These are phyloP conservation scores for Pulveroboletus sp. DNA, from an alignment of 768 basidiomycete genomes.

Conservation along the genomic window DNA sequence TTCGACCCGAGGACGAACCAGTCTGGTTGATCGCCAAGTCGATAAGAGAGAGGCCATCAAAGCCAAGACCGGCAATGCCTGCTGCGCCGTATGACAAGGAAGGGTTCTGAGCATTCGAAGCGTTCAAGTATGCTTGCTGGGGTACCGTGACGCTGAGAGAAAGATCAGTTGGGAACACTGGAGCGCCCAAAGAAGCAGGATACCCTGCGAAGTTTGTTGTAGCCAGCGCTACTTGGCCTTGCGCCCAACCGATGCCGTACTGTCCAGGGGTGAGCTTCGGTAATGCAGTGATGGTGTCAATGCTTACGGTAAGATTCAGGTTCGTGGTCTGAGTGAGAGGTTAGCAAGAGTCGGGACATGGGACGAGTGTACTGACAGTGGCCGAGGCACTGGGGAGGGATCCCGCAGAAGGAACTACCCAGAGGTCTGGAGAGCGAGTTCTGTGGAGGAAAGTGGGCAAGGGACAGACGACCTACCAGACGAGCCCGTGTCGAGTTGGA, in stretches of 20 bases:
- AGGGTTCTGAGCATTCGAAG: constrained; percentile 61
- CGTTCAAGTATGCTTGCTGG: constrained; percentile 72
- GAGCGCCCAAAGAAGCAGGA: constrained; percentile 16
- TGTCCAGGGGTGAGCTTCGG: constrained; percentile 24
- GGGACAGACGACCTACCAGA: constrained; percentile 17
- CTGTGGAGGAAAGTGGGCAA: neutral
- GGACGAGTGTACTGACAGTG: constrained; percentile 40
- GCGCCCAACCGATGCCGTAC: constrained; percentile 83
- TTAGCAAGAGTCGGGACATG: constrained; percentile 3
- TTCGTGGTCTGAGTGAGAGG: constrained; percentile 35
- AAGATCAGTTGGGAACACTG: constrained; percentile 6
- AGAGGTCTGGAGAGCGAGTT: constrained; percentile 51
- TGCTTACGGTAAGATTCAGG: constrained; percentile 59
- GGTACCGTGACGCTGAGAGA: constrained; percentile 52
- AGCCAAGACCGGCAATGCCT: constrained; percentile 76
- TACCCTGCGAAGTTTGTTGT: constrained; percentile 69
- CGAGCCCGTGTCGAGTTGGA: constrained; percentile 84
- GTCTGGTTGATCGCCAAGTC: constrained; percentile 58
- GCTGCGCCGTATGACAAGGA: constrained; percentile 65
- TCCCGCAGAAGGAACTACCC: constrained; percentile 49
- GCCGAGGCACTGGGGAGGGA: constrained; percentile 47
- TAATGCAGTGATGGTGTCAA: neutral
- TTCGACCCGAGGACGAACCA: constrained; percentile 57
- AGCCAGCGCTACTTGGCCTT: constrained; percentile 59
- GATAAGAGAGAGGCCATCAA: constrained; percentile 70